Conservation (phyloP, 768 basidiomycete species). For the Suillus placidus region DNA sequence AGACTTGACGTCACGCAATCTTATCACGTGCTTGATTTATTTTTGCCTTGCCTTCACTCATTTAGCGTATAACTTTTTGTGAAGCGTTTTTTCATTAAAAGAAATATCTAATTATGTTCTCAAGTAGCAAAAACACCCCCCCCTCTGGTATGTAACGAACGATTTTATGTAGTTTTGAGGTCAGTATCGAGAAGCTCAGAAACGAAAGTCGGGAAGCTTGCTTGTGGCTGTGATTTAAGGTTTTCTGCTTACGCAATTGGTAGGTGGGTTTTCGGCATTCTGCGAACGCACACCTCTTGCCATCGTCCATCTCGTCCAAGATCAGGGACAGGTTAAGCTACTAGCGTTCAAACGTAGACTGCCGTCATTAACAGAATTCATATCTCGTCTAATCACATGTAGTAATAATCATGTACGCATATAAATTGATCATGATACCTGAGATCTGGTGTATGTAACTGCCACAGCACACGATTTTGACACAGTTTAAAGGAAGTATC, state of each 20-base stretch:
- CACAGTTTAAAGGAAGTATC: neutral
- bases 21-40: neutral
- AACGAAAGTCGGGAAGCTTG: neutral
- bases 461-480: neutral
- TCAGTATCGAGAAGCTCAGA: neutral
- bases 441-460: neutral
- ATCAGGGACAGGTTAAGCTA: neutral
- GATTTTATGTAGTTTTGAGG: neutral
- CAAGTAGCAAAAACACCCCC: neutral
- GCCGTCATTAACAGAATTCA: neutral
- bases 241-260: neutral
- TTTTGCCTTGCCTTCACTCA: neutral
- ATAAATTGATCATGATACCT: neutral
- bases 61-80: neutral
- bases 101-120: neutral
- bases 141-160: neutral
- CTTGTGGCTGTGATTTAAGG: neutral
- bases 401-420: neutral
- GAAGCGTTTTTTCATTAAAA: neutral
- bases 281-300: neutral
- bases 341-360: neutral
- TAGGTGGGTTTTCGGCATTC: neutral
- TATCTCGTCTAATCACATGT: neutral
- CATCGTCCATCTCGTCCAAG: no score
- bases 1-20: neutral